These are phyloP conservation scores for Didymella segeticola DNA, from an alignment of 2,329 filamentous ascomycete species.

Conservation along the genomic window DNA sequence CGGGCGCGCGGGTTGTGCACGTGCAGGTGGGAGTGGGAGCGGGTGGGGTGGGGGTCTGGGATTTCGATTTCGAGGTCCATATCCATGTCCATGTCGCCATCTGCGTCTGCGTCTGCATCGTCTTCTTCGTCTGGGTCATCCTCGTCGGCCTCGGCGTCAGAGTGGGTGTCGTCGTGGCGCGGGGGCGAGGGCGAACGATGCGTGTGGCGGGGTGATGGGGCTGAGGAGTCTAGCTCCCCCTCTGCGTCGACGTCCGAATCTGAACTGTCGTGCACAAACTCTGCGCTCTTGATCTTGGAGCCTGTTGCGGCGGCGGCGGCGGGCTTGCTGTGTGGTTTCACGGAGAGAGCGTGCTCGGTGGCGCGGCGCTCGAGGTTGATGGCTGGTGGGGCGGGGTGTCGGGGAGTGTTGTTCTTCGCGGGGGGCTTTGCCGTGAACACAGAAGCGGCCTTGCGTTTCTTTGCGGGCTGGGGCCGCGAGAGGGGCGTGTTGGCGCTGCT, in stretches of 20 bases:
- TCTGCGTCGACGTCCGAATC: constrained; percentile 27
- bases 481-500: neutral
- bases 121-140: constrained; percentile 32
- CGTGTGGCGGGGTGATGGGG: neutral
- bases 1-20: constrained; percentile 36
- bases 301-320: constrained; percentile 24
- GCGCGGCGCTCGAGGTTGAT: constrained; percentile 49
- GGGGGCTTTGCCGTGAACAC: constrained; percentile 24
- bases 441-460: constrained; percentile 39
- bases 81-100: constrained; percentile 36
- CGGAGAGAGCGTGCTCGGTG: constrained; percentile 23
- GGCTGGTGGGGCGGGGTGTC: constrained; percentile 35
- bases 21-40: constrained; percentile 30
- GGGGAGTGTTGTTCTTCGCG: constrained; percentile 16
- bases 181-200: neutral
- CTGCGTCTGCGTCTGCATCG: constrained; percentile 12
- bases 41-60: constrained; percentile 33
- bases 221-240: constrained; percentile 12
- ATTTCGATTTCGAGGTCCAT: constrained; percentile 43
- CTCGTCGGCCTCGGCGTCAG: constrained; percentile 29
- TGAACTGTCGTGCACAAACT: constrained; percentile 38
- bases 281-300: constrained; percentile 42
- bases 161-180: constrained; percentile 14
- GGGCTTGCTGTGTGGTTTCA: constrained; percentile 21
- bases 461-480: constrained; percentile 6